Evolutionary conservation across 2,329 filamentous ascomycete genomes (phyloP).

Genomic region (Penicillium polonicum): DNA sequence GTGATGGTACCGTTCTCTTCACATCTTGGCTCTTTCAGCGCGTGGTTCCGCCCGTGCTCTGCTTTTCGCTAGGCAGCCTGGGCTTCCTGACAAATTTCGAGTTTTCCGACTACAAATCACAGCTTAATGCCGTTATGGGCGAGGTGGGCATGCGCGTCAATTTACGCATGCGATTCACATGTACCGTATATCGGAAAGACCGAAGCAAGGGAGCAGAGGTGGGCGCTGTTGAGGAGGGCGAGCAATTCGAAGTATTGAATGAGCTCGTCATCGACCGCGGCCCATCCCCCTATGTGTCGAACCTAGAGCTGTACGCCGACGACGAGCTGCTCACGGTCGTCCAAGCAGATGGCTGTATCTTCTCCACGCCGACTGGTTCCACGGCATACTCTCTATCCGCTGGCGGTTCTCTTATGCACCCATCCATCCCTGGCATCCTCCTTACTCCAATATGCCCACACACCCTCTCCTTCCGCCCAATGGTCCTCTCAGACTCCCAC

Average conservation of each 20-base stretch:
- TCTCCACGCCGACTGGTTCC: constrained; percentile 90
- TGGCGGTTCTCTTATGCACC: constrained; percentile 91
- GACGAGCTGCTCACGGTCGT: constrained; percentile 93
- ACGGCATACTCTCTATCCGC: constrained; percentile 96
- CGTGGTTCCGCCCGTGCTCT: constrained; percentile 88
- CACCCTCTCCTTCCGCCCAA: constrained; percentile 92
- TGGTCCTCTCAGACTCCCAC: constrained; percentile 95
- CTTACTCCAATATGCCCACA: constrained; percentile 97
- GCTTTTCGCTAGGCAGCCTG: constrained; percentile 86
- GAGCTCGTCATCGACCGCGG: constrained; percentile 98
- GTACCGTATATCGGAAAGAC: constrained; percentile 82
- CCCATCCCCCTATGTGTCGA: constrained; percentile 94
- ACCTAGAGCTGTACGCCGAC: constrained; percentile 93
- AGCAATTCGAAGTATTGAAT: constrained; percentile 97
- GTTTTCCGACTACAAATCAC: constrained; percentile 82
- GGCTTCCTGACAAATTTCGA: constrained; percentile 98
- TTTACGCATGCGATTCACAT: constrained; percentile 97
- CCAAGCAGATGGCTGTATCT: constrained; percentile 95
- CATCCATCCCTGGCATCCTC: constrained; percentile 93
- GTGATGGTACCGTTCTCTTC: constrained; percentile 95
- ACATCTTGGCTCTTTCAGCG: constrained; percentile 96
- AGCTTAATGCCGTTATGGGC: constrained; percentile 87
- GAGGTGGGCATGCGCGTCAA: constrained; percentile 96
- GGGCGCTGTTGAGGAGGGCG: constrained; percentile 74
- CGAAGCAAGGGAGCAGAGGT: constrained; percentile 45